Evolutionary conservation across 345 rosid species (phyloP).

Genomic region (Toxicodendron radicans): DNA sequence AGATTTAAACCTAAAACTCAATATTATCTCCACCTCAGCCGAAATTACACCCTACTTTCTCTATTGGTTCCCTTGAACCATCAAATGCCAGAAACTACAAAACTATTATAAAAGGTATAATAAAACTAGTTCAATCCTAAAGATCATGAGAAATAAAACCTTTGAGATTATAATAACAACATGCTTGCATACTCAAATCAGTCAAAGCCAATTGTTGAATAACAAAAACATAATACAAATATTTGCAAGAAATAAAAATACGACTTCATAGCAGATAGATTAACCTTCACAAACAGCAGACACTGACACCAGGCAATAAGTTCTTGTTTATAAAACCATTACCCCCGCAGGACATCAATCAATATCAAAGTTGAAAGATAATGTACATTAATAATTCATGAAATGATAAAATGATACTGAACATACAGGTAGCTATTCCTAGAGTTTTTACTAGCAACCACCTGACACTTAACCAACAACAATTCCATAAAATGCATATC

Average conservation of each 20-base stretch:
- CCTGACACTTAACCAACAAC: conserved; percentile 2
- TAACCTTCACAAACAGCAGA: neutral
- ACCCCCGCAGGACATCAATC: neutral
- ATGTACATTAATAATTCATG: neutral
- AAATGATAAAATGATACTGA: neutral
- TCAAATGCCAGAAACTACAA: neutral
- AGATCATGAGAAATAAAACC: neutral
- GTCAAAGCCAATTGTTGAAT: neutral
- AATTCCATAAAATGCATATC: neutral
- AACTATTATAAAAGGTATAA: neutral
- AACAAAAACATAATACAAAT: neutral
- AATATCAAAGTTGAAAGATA: neutral
- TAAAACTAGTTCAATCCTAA: neutral
- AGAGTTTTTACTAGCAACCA: neutral
- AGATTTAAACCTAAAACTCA: neutral
- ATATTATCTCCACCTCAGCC: neutral
- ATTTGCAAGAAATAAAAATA: neutral
- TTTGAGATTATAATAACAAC: neutral
- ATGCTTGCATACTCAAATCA: neutral
- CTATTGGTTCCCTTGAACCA: neutral
- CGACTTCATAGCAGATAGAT: neutral
- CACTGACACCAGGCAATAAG: neutral
- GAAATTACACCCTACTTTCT: neutral
- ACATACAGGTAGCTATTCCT: neutral
- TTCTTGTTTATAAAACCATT: neutral